Conservation (phyloP, 2,329 filamentous ascomycete species). For the Pseudocercospora macadamiae region DNA sequence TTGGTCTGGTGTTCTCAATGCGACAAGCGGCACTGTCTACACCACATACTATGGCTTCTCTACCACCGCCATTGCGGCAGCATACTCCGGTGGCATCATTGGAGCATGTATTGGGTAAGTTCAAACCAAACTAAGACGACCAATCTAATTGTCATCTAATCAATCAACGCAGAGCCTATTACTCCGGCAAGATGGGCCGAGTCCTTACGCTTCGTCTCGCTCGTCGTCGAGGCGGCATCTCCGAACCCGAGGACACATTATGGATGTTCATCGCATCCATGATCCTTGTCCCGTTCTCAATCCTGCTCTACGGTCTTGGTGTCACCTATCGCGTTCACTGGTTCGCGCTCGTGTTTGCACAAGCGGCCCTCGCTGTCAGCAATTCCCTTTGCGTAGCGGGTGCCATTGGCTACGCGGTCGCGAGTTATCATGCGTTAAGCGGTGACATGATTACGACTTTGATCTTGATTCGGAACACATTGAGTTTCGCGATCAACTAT, state of each 20-base stretch:
- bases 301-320: constrained; percentile 53
- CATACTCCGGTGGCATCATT: constrained; percentile 41
- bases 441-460: constrained; percentile 50
- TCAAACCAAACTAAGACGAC: no score
- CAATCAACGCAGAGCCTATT: no score
- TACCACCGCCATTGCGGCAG: constrained; percentile 42
- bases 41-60: constrained; percentile 41
- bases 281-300: constrained; percentile 44
- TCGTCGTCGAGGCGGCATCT: constrained; percentile 42
- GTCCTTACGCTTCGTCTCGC: constrained; percentile 39
- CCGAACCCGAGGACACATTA: constrained; percentile 45
- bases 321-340: constrained; percentile 50
- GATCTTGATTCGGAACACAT: constrained; percentile 53
- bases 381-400: constrained; percentile 47
- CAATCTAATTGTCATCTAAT: no score
- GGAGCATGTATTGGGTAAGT: constrained; percentile 42
- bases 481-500: constrained; percentile 53
- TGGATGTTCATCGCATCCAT: constrained; percentile 40
- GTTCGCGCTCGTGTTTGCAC: constrained; percentile 51
- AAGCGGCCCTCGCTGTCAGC: constrained; percentile 50
- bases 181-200: constrained; percentile 41
- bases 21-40: constrained; percentile 40
- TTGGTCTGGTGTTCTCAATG: constrained; percentile 31
- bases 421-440: constrained; percentile 48
- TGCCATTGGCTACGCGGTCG: constrained; percentile 46